These are phyloP conservation scores for Sugiyamaella sp. DNA, from an alignment of 1,139 yeast genomes.

Conservation along the genomic window DNA sequence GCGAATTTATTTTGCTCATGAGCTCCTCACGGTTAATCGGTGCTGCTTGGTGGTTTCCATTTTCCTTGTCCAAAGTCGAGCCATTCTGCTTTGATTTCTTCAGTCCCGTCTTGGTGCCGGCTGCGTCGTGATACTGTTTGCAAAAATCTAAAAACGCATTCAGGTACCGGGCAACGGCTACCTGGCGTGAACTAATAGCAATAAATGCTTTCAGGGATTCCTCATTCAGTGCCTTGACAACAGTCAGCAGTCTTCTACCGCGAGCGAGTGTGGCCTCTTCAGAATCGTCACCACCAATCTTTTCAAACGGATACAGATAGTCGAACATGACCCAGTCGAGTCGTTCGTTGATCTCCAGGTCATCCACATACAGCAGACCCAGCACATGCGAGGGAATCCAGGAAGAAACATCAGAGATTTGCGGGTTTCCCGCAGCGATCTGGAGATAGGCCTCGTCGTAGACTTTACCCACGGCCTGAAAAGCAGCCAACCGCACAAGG, in stretches of 20 bases:
- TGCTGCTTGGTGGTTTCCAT: constrained; percentile 10
- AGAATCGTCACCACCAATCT: not conserved
- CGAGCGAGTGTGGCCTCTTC: constrained; percentile 41
- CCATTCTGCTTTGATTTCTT: not conserved
- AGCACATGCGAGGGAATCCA: constrained; percentile 70
- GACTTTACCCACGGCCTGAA: constrained; percentile 57
- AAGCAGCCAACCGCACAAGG: constrained; percentile 65
- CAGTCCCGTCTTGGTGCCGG: not conserved
- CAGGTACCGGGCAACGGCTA: constrained; percentile 47
- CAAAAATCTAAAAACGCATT: constrained; percentile 27
- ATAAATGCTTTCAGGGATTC: constrained; percentile 65
- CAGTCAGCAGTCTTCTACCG: constrained; percentile 55
- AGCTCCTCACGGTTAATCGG: constrained; percentile 27
- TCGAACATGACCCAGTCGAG: constrained; percentile 68
- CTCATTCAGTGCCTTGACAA: constrained; percentile 55
- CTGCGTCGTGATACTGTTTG: constrained; percentile 29
- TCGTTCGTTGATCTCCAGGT: constrained; percentile 63
- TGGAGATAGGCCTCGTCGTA: constrained; percentile 46
- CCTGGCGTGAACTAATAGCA: constrained; percentile 71
- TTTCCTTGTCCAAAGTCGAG: too few relatives aligned
- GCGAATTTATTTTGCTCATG: constrained; percentile 52
- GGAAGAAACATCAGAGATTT: constrained; percentile 37
- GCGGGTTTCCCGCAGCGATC: constrained; percentile 8
- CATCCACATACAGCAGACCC: constrained; percentile 75
- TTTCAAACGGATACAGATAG: constrained; percentile 56